Evolutionary conservation across 805 yeast genomes (phyloP), one percentile per base, ranked within the genome.

Genomic region (Yarrowia osloensis): DNA sequence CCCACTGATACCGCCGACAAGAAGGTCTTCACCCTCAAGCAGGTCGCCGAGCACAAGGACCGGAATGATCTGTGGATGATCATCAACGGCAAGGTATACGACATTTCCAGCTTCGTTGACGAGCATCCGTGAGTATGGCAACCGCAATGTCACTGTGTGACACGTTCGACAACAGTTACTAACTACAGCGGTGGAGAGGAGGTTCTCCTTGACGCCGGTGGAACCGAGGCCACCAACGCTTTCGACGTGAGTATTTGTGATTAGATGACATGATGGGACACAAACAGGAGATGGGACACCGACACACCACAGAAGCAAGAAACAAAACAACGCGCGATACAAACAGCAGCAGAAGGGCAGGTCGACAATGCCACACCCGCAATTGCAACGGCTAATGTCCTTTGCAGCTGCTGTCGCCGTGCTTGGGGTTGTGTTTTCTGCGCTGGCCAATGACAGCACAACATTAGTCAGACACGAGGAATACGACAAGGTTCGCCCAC

Each of bases 191-290:
- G 97, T 75, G 97, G 97, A 67, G 88, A 87, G 67, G 97, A 90
- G 75, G 89, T 90, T 35, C 81, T 91, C 67, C 78, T 85, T 62
- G 96, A 90, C 72, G 83, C 86, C 74, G 96, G 89, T 35, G 97
- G 97, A 50, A 82, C 83, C 68, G 97, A 91, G 76, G 93, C 92
- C 66, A 86, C 90, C 15, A 79, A 76, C 59, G 84, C 87, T 26
- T 87, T 86, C 71, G 87, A 85, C 87, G 63, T 57, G 63, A 57
- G 63, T 57, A 57, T 57, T 8, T 12, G 40, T 19, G n/a, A n/a
- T n/a, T n/a, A n/a, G n/a, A n/a, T n/a, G 15, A 17, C 13, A n/a
- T 7, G 33, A 46, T 46, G 19, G 22, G 26, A 49, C 24, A 19
- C 17, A 21, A 19, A 44, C 26, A 22, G n/a, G 49, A 44, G 28